Conservation (phyloP, 192 early-diverging fungal species). For the Kappamyces sp. region DNA sequence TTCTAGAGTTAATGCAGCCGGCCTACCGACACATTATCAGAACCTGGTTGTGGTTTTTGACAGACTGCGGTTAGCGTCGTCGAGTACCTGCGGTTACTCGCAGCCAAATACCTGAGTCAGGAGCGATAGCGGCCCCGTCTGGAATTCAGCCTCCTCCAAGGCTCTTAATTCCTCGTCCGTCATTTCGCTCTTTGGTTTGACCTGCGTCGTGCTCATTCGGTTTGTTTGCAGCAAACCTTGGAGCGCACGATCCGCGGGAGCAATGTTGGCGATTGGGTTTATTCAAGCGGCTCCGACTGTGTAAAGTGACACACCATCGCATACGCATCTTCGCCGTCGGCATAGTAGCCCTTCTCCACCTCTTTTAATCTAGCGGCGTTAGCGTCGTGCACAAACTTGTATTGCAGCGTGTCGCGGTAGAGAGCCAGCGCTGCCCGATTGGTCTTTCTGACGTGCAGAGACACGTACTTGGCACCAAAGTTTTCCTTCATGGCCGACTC, state of each 20-base stretch:
- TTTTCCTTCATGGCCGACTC: slow-evolving; percentile 81
- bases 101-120: slow-evolving; percentile 49
- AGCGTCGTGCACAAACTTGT: slow-evolving; percentile 38
- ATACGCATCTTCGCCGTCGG: slow-evolving; percentile 77
- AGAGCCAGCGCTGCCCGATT: slow-evolving; percentile 90
- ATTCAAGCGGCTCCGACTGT: not conserved
- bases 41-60: slow-evolving; percentile 94
- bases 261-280: not conserved
- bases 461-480: slow-evolving; percentile 81
- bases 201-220: not conserved
- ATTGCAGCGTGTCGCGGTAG: slow-evolving; percentile 90
- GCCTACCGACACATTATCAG: slow-evolving; percentile 78
- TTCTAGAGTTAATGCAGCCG: slow-evolving; percentile 35
- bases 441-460: slow-evolving; percentile 88
- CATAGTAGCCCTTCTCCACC: slow-evolving; percentile 95
- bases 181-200: slow-evolving; percentile 44
- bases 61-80: slow-evolving; percentile 57
- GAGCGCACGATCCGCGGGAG: not conserved
- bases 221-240: not conserved
- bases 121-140: slow-evolving; percentile 94
- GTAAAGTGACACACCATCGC: slow-evolving; percentile 13
- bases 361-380: slow-evolving; percentile 59
- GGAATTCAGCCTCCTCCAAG: slow-evolving; percentile 92
- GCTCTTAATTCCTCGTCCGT: slow-evolving; percentile 84
- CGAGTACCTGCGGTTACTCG: not conserved